Evolutionary conservation across 345 rosid species (phyloP).

Genomic region (Linum usitatissimum): DNA sequence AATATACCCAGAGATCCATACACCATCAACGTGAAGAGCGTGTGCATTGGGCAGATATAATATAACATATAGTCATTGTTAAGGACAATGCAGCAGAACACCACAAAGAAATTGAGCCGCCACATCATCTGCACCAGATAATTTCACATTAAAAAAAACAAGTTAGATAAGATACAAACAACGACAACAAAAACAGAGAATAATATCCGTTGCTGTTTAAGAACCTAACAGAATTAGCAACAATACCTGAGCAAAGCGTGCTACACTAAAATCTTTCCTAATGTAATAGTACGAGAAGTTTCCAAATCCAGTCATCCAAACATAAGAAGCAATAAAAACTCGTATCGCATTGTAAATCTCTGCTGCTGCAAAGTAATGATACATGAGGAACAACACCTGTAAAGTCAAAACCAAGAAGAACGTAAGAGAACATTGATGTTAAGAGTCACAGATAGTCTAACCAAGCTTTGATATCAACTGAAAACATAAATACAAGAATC

Average conservation of each 20-base stretch:
- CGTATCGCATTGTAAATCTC: slow-evolving; percentile 95
- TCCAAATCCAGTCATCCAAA: slow-evolving; percentile 98
- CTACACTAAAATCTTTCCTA: slow-evolving; percentile 87
- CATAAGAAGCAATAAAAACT: slow-evolving; percentile 92
- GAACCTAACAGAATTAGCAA: background rate
- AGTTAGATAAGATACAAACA: background rate
- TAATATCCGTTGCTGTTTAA: background rate
- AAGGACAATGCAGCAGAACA: slow-evolving; percentile 81
- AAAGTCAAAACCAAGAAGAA: slow-evolving; percentile 1
- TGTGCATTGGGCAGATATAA: slow-evolving; percentile 98
- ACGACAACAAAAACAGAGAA: background rate
- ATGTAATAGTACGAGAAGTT: slow-evolving; percentile 93
- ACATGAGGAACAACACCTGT: slow-evolving; percentile 93
- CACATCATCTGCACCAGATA: slow-evolving; percentile 90
- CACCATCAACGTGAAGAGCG: slow-evolving; percentile 89
- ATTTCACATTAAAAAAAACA: slow-evolving; percentile 15
- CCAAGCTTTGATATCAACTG: background rate
- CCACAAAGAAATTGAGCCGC: slow-evolving; percentile 92
- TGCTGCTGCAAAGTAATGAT: slow-evolving; percentile 93
- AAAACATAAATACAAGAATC: background rate
- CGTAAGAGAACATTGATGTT: background rate
- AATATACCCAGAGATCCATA: slow-evolving; percentile 87
- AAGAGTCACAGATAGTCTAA: background rate
- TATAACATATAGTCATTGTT: slow-evolving; percentile 91
- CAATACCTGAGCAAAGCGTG: slow-evolving; percentile 84